A percentile compares a stretch with the other conserved stretches of the same genome.
phyloP scores from a whole-genome alignment of 805 yeast genomes.

The Saccharomycopsis fibuligera region DNA sequence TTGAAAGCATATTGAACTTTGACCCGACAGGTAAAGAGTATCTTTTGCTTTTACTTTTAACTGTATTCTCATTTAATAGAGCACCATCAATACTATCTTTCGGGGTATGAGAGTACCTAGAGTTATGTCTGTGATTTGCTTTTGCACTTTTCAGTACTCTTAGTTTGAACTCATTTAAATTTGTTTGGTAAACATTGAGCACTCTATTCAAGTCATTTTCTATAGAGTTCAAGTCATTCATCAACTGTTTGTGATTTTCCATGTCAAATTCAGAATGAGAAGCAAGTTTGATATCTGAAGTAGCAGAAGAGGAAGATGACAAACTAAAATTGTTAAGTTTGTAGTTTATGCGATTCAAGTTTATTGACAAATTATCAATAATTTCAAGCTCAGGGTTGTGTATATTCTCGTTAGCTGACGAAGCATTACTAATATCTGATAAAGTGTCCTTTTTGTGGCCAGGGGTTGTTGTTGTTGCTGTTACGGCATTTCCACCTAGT shows the following conservation, averaged over 20 bases:
- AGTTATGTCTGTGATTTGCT: not conserved
- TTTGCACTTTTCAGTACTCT: too few relatives aligned
- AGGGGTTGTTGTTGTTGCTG: too few relatives aligned
- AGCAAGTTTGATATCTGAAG: not conserved
- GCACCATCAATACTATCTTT: not conserved
- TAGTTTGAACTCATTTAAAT: not conserved
- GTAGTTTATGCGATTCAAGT: not conserved
- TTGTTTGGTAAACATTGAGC: not conserved
- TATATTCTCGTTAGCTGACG: too few relatives aligned
- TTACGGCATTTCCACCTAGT: too few relatives aligned
- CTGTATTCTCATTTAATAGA: not conserved
- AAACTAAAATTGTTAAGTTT: not conserved
- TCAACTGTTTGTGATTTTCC: not conserved
- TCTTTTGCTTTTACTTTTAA: not conserved
- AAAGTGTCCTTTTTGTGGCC: too few relatives aligned
- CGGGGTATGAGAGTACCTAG: not conserved
- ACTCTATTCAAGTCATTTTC: constrained; percentile 3
- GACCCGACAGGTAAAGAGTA: constrained; percentile 9
- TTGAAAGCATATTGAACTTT: constrained; percentile 8
- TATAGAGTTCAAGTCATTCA: not conserved
- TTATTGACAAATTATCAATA: not conserved
- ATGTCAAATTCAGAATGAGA: not conserved
- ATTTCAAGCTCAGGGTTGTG: not conserved
- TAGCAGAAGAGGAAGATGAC: too few relatives aligned
- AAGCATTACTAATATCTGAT: too few relatives aligned